These are phyloP conservation scores for Aquilaria agallochum DNA, from an alignment of 441 rosid genomes.

Conservation along the genomic window DNA sequence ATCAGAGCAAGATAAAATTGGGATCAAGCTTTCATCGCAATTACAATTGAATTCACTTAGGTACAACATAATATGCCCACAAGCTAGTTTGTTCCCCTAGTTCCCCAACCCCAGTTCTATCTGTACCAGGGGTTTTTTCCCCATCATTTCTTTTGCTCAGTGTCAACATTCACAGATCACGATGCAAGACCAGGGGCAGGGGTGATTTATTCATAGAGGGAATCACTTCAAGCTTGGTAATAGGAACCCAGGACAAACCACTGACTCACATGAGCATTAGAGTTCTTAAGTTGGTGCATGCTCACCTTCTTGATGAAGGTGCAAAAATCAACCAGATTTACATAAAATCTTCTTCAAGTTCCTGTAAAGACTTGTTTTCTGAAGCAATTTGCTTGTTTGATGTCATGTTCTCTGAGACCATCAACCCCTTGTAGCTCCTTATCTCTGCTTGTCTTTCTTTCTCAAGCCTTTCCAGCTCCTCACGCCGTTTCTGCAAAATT, in stretches of 20 bases:
- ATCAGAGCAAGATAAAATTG: too few relatives aligned
- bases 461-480: slow-evolving; percentile 84
- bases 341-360: slow-evolving; percentile 97
- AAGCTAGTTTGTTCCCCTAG: too few relatives aligned
- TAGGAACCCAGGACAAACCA: slow-evolving; percentile 10
- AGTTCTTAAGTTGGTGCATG: not conserved
- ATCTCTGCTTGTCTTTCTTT: slow-evolving; percentile 89
- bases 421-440: slow-evolving; percentile 94
- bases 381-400: slow-evolving; percentile 90
- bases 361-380: slow-evolving; percentile 84
- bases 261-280: slow-evolving; percentile 11
- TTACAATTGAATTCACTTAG: too few relatives aligned
- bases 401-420: slow-evolving; percentile 97
- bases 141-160: too few relatives aligned
- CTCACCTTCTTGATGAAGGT: slow-evolving; percentile 7
- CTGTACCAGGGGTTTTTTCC: too few relatives aligned
- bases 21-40: too few relatives aligned
- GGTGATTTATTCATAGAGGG: slow-evolving; percentile 24
- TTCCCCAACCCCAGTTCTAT: too few relatives aligned
- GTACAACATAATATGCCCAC: too few relatives aligned
- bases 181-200: slow-evolving; percentile 4
- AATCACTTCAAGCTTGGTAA: slow-evolving; percentile 23
- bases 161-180: too few relatives aligned
- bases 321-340: slow-evolving; percentile 23
- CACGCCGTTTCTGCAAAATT: slow-evolving; percentile 71